A percentile compares a stretch with the other conserved stretches of the same genome.
Conservation (phyloP, 2,329 filamentous ascomycete species). For the Fusarium zealandicum region DNA sequence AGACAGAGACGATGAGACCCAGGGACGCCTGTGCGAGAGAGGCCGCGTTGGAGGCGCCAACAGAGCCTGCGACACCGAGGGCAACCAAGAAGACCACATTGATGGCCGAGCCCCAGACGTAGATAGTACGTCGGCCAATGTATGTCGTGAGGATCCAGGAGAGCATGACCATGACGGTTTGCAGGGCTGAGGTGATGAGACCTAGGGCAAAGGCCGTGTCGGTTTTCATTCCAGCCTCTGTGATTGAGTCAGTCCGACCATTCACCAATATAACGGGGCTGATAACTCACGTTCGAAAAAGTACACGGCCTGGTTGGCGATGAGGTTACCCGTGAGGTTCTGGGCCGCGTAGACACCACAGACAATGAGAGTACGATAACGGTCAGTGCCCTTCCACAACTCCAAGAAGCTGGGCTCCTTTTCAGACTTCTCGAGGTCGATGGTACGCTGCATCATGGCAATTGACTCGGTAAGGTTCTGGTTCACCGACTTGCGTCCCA, state of each 20-base stretch:
- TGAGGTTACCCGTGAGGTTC: slow-evolving; percentile 67
- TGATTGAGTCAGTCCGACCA: background rate
- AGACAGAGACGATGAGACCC: slow-evolving; percentile 69
- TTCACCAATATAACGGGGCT: background rate
- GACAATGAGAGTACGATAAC: slow-evolving; percentile 61
- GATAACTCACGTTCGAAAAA: slow-evolving; percentile 56
- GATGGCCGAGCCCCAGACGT: slow-evolving; percentile 65
- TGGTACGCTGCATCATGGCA: slow-evolving; percentile 64
- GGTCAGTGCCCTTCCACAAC: slow-evolving; percentile 61
- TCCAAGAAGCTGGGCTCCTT: slow-evolving; percentile 57
- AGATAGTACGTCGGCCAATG: slow-evolving; percentile 69
- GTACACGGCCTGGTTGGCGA: slow-evolving; percentile 67
- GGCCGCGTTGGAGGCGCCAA: slow-evolving; percentile 50
- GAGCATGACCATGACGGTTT: slow-evolving; percentile 68
- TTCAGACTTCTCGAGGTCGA: slow-evolving; percentile 58
- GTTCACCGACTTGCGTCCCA: slow-evolving; percentile 46
- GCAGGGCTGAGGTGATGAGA: slow-evolving; percentile 70
- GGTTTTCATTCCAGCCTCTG: slow-evolving; percentile 65
- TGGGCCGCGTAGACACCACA: slow-evolving; percentile 65
- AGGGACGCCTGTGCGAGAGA: slow-evolving; percentile 66
- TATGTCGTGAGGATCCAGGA: slow-evolving; percentile 73
- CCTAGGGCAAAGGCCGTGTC: slow-evolving; percentile 66
- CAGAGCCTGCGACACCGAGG: slow-evolving; percentile 66
- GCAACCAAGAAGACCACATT: slow-evolving; percentile 62
- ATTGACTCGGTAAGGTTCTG: slow-evolving; percentile 49